Conservation (phyloP, 2,329 filamentous ascomycete species). For the Ceratocystis lukuohia region DNA sequence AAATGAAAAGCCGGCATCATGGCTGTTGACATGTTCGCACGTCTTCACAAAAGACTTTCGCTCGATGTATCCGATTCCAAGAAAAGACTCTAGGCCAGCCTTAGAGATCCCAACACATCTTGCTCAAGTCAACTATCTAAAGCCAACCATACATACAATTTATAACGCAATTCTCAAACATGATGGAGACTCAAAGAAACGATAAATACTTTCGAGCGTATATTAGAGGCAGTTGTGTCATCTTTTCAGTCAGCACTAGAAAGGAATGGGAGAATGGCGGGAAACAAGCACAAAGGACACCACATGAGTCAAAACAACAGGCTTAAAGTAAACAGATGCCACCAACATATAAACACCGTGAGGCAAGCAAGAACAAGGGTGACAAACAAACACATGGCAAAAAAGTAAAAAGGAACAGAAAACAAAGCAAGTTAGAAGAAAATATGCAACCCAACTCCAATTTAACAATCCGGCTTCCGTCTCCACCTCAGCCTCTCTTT, state of each 20-base stretch:
- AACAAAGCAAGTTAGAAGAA: neutral
- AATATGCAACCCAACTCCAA: conserved; percentile 11
- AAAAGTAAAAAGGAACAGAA: neutral
- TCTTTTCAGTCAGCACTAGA: neutral
- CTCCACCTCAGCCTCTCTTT: neutral
- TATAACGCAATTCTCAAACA: neutral
- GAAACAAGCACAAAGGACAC: conserved; percentile 2
- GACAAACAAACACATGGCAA: neutral
- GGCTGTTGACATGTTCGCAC: conserved; percentile 40
- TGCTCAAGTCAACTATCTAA: neutral
- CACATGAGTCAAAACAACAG: neutral
- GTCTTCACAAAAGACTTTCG: conserved; percentile 35
- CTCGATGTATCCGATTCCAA: conserved; percentile 20
- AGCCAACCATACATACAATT: too few species aligned
- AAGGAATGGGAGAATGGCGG: neutral
- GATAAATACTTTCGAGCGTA: neutral
- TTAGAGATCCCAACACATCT: neutral
- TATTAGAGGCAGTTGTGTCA: neutral
- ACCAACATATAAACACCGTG: conserved; percentile 5
- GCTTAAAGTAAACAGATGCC: neutral
- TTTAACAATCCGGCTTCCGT: neutral
- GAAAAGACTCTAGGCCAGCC: conserved; percentile 14
- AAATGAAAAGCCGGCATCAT: conserved; percentile 33
- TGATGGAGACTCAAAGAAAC: neutral
- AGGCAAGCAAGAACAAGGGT: conserved; percentile 1